phyloP scores from a whole-genome alignment of 2,329 filamentous ascomycete genomes.

The Aspergillus sojae region DNA sequence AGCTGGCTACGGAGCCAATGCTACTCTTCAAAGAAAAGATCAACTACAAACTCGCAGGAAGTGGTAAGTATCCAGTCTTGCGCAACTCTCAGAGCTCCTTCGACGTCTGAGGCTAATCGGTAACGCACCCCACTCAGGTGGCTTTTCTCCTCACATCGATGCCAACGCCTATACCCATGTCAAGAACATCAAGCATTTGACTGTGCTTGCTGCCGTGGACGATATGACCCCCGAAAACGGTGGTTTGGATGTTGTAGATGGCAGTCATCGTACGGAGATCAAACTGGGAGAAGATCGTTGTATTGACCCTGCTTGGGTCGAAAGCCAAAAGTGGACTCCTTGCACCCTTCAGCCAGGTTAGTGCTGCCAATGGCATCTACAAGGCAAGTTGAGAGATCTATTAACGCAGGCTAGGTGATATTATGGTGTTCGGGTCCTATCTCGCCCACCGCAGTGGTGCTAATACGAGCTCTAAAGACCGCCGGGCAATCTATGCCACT shows the following conservation, averaged over 20 bases:
- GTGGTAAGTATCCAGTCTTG: constrained; percentile 26
- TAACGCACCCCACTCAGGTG: constrained; percentile 23
- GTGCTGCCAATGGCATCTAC: background rate
- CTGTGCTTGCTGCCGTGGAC: constrained; percentile 44
- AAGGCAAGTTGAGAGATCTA: background rate
- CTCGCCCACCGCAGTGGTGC: constrained; percentile 42
- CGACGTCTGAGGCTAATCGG: background rate
- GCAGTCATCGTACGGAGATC: constrained; percentile 41
- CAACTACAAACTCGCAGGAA: constrained; percentile 47
- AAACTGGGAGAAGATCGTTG: constrained; percentile 38
- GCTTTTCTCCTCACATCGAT: constrained; percentile 46
- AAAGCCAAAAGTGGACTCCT: constrained; percentile 37
- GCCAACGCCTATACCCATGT: constrained; percentile 48
- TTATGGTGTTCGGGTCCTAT: constrained; percentile 45
- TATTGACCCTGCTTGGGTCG: constrained; percentile 40
- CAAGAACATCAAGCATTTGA: constrained; percentile 45
- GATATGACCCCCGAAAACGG: constrained; percentile 40
- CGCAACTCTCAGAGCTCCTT: background rate
- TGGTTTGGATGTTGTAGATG: constrained; percentile 45
- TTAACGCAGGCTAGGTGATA: constrained; percentile 29
- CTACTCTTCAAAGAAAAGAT: constrained; percentile 50
- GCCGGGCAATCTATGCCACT: constrained; percentile 47
- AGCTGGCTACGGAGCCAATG: constrained; percentile 43
- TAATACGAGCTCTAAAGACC: constrained; percentile 38
- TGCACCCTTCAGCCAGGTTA: constrained; percentile 39